Evolutionary conservation across 345 rosid genomes (phyloP).

Genomic region (Turritis glabra): DNA sequence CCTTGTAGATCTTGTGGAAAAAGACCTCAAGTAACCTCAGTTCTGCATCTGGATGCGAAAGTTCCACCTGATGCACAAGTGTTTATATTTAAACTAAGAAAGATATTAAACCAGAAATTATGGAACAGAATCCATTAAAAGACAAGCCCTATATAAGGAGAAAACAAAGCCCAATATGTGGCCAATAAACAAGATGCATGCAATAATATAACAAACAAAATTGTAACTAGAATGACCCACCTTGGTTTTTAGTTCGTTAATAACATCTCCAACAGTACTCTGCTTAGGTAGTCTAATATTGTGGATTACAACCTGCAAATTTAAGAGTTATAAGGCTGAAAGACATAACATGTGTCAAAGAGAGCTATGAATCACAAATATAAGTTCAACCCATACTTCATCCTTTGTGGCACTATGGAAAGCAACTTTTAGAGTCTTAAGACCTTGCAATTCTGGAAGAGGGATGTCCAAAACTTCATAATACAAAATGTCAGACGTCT

Average conservation of each 20-base stretch:
- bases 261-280: slow-evolving; percentile 92
- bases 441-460: slow-evolving; percentile 92
- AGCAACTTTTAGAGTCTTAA: slow-evolving; percentile 90
- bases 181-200: slow-evolving; percentile 7
- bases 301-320: slow-evolving; percentile 68
- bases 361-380: slow-evolving; percentile 8
- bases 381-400: slow-evolving; percentile 51
- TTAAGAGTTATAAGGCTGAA: slow-evolving; percentile 20
- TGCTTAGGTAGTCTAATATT: slow-evolving; percentile 93
- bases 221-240: slow-evolving; percentile 41
- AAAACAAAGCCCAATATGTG: background rate
- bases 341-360: background rate
- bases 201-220: slow-evolving; percentile 11
- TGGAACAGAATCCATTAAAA: background rate
- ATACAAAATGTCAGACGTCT: slow-evolving; percentile 93
- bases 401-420: slow-evolving; percentile 84
- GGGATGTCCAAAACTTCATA: slow-evolving; percentile 99
- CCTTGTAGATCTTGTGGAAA: slow-evolving; percentile 96
- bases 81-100: slow-evolving; percentile 2
- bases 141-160: slow-evolving; percentile 4
- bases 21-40: slow-evolving; percentile 93
- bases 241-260: slow-evolving; percentile 86
- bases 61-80: slow-evolving; percentile 69
- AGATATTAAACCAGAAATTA: slow-evolving; percentile 8
- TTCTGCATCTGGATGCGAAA: slow-evolving; percentile 90